Evolutionary conservation across 176 grass and related monocot species (phyloP), one percentile per base, ranked within the genome.

Genomic region (Poa annua): DNA sequence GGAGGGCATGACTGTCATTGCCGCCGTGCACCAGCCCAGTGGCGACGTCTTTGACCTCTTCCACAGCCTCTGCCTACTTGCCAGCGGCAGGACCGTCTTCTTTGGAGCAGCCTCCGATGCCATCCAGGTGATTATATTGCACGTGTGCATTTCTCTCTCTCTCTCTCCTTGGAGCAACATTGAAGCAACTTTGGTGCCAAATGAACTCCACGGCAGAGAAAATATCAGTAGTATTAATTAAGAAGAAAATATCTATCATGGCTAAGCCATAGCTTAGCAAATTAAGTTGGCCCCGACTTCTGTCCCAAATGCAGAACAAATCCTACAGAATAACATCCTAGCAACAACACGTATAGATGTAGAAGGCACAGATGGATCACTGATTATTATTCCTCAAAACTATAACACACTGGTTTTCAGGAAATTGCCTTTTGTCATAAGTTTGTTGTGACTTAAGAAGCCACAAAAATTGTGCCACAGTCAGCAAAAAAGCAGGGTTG

Each of bases 21-120:
- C 83, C 8, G 88, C 92, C 14, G 87, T 94, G 36, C 92, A 94
- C 82, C 92, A 94, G 73, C 92, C 89, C 5, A 61, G 88, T 25
- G 84, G 83, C 71, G 88, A 86, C 8, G 86, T 94, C 69, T 88
- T 94, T 15, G 79, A 85, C 38, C 75, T 89, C 71, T 92, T 92
- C 59, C 80, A 94, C 3, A 2, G 67, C 9, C 68, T 94, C 9
- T 89, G 78, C 44, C 22, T 94, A 81, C 66, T 94, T 6, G 80
- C 89, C 36, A 70, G 61, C 0, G 89, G 92, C 8, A 77, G 79
- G 36, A 90, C 85, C 2, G 15, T 92, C 4, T 94, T 85, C 66
- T 92, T 94, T 33, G 92, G 92, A 20, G 56, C 64, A 0, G 17
- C 26, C 33, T 60, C 78, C 11, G 41, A 76, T 4, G 74, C 89